Evolutionary conservation across 2,329 filamentous ascomycete species (phyloP).

Genomic region (Hypoxylon sp.): DNA sequence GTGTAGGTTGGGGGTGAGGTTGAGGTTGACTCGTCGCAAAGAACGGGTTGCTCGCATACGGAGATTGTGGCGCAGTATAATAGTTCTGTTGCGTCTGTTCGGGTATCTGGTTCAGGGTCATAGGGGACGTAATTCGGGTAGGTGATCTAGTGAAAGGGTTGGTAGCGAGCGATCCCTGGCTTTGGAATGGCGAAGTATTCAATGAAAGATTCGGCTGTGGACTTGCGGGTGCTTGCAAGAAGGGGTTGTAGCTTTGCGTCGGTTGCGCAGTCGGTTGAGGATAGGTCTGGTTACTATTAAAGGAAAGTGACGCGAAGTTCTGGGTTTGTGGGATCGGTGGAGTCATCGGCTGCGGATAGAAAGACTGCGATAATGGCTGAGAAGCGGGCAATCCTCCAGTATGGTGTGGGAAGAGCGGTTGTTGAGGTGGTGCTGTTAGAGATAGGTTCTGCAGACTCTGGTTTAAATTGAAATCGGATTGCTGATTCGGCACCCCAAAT

Average conservation of each 20-base stretch:
- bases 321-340: constrained; percentile 62
- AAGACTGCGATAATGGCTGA: constrained; percentile 59
- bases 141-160: constrained; percentile 55
- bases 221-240: constrained; percentile 57
- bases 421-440: constrained; percentile 66
- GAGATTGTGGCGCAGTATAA: constrained; percentile 52
- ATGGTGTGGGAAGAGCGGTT: constrained; percentile 80
- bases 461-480: constrained; percentile 65
- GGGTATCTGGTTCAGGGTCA: constrained; percentile 55
- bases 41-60: constrained; percentile 55
- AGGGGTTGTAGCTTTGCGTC: constrained; percentile 67
- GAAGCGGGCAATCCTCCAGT: constrained; percentile 73
- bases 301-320: constrained; percentile 57
- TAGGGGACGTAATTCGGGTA: constrained; percentile 51
- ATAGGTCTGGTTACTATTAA: constrained; percentile 62
- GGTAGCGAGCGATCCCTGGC: constrained; percentile 48
- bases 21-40: constrained; percentile 52
- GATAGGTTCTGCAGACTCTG: constrained; percentile 83
- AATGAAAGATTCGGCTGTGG: constrained; percentile 53
- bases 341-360: constrained; percentile 62
- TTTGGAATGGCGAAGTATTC: constrained; percentile 51
- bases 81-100: constrained; percentile 57
- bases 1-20: constrained; percentile 50
- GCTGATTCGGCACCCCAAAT: constrained; percentile 70
- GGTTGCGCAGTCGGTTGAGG: constrained; percentile 57